Base-by-base conservation (phyloP, 768 basidiomycete species). In the Flagelloscypha sp. region DNA sequence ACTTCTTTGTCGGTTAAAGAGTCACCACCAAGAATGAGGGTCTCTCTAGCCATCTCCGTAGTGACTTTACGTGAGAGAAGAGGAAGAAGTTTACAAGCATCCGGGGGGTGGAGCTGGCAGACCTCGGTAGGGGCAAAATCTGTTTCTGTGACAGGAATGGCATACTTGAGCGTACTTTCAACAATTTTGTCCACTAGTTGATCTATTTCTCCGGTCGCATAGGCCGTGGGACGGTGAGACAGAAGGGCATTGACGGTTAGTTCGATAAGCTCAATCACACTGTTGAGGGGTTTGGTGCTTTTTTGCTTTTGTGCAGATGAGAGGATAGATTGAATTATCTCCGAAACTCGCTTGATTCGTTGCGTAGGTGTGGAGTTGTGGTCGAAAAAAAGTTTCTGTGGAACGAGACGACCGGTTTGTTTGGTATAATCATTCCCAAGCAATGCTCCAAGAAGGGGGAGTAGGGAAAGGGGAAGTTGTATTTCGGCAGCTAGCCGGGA, bases 401-500 rank as follows among this genome's bases (percentile, higher is more conserved):
- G n/a, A 7, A 74, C 59, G 40, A 65, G 68, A 27, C 65, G 68
- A 15, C 65, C 63, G 25, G 62, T 61, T 7, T 49, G 66, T 32
- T 66, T 69, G 0, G 83, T 72, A 49, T 74, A 89, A 53, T 89
- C 87, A 47, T 88, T 88, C 32, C 87, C 87, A 4, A 86, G 72
- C 12, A 89, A 59, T 7, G 86, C 81, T 13, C 77, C 84, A 3
- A 89, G 61, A 5, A 90, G 66, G 1, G 87, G 87, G 20, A 90
- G 72, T 24, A 89, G 66, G 0, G 79, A 71, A 6, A 72, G 60
- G 1, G 86, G 81, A 9, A 89, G 59, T 30, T 75, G 68, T 2
- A 90, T 56, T 47, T 82, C 77, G 0, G 64, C 50, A 7, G 87
- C 82, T 22, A 89, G 66, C 1, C 54, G 47, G 3, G 65, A 50